Evolutionary conservation across 2,329 filamentous ascomycete species (phyloP), one percentile per base, ranked within the genome.

Genomic region (Purpureocillium takamizusanense): DNA sequence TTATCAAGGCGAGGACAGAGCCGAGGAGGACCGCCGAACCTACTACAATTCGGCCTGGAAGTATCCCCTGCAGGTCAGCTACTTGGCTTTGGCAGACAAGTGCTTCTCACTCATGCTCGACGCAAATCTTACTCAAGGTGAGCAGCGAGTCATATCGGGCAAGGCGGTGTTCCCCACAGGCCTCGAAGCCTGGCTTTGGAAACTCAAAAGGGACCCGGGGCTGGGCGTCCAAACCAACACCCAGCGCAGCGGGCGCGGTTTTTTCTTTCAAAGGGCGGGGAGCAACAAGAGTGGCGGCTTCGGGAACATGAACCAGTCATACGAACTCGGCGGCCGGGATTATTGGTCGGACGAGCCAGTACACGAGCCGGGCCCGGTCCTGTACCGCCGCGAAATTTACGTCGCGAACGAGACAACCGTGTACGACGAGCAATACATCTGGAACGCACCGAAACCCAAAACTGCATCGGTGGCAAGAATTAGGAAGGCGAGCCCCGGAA

Each of bases 351-450:
- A 45, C 14, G 30, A 23, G 37, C 21, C 47, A 33, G 47, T 46
- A 17, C 46, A 49, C 33, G 37, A 42, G 14, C 42, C 49, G 4
- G 50, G 50, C 15, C 57, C 54, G 35, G 60, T 70, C 52, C 58
- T 83, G 32, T 86, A 83, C 55, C 62, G 57, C 40, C 66, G 80
- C 15, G 65, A 74, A 35, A 72, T 83, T 18, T 54, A 59, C 21
- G 73, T 74, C 4, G 57, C 65, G 3, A 80, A 81, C 52, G 64
- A 67, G 35, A 72, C 66, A 1, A 52, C 81, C 14, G 52, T 69
- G 4, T 53, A 55, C 16, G 74, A 80, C 54, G 46, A 62, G 11
- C 65, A 71, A 8, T 35, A 25, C 16, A 13, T 40, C n/a, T 33
- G 27, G 33, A 25, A 17, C 28, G 11, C 7, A 13, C 7, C 28